Evolutionary conservation across 73 alveolate species (phyloP).

Genomic region (Stentor coeruleus): DNA sequence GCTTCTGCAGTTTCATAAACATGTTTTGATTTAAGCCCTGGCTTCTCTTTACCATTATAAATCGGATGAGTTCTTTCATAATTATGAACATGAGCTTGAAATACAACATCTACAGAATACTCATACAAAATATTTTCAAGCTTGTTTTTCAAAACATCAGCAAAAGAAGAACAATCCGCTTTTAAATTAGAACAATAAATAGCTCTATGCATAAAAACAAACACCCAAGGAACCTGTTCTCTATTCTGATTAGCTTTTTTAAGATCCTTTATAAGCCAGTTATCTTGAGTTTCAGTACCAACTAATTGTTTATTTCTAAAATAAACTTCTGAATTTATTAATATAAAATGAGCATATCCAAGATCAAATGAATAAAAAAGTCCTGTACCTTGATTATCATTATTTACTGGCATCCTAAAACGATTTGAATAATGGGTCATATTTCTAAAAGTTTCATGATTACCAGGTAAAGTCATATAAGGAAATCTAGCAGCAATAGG

Average conservation of each 20-base stretch:
- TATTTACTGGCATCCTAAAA: neutral
- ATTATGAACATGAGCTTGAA: conserved; percentile 20
- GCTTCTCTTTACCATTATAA: neutral
- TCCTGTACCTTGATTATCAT: neutral
- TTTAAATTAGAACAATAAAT: neutral
- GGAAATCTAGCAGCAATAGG: neutral
- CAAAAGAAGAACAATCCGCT: neutral
- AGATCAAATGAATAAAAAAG: neutral
- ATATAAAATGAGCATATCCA: neutral
- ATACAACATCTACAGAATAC: neutral
- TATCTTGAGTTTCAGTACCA: neutral
- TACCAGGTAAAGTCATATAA: conserved; percentile 18
- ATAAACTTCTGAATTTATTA: neutral
- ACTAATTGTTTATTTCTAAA: neutral
- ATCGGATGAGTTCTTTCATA: neutral
- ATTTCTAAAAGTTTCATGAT: neutral
- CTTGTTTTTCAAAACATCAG: neutral
- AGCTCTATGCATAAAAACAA: neutral
- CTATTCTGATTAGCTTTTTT: neutral
- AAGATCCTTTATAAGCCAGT: neutral
- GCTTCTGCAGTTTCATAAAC: neutral
- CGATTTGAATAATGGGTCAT: neutral
- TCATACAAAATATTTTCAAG: neutral
- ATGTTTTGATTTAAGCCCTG: neutral
- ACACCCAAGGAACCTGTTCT: neutral